Conservation (phyloP, 768 basidiomycete species). For the Rhodotorula kratochvilovae region DNA sequence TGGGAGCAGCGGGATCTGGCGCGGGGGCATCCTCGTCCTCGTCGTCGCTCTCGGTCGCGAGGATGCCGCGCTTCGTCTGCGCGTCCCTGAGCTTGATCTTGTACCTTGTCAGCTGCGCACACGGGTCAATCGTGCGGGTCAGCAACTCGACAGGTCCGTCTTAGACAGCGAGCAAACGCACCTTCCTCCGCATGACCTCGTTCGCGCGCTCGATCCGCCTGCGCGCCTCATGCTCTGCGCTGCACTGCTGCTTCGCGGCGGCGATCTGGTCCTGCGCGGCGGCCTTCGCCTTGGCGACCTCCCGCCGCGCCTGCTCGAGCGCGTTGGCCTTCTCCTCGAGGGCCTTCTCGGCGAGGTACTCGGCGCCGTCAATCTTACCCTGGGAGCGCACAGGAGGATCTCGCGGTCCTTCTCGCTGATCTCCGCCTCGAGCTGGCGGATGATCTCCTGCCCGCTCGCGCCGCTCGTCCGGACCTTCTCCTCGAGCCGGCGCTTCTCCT, state of each 20-base stretch:
- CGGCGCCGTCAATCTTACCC: not conserved
- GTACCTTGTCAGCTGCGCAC: not conserved
- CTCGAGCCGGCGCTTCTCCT: not conserved
- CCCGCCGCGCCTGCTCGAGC: not conserved
- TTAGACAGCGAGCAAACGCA: no score
- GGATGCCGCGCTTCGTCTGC: slow-evolving; percentile 1
- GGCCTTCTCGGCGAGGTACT: not conserved
- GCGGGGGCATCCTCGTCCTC: not conserved
- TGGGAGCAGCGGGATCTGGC: not conserved
- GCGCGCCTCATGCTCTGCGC: not conserved
- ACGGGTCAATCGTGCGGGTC: no score
- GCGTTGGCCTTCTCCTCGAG: no score
- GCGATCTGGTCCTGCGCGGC: not conserved
- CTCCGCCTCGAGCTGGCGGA: not conserved
- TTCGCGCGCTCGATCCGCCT: not conserved
- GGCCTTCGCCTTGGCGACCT: no score
- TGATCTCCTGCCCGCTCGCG: not conserved
- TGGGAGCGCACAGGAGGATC: not conserved
- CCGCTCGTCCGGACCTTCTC: not conserved
- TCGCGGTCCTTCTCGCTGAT: not conserved
- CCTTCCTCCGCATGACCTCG: no score
- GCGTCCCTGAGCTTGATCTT: not conserved
- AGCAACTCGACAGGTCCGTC: not conserved
- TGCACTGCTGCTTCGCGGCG: not conserved
- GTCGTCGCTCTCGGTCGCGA: not conserved